phyloP scores from a whole-genome alignment of 169 alveolate genomes.

The Babesia divergens region DNA sequence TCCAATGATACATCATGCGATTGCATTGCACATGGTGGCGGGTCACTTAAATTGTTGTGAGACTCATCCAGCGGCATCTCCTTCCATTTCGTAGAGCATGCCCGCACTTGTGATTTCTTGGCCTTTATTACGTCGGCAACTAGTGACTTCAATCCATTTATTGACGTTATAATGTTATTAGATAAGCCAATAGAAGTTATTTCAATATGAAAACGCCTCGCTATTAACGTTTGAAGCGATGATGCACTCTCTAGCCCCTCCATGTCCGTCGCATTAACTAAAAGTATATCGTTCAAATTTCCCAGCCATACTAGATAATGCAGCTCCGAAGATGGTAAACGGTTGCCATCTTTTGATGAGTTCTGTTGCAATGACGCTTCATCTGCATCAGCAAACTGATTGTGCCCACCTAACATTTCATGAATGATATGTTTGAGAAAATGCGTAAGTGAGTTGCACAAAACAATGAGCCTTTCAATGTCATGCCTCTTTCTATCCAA shows the following conservation, averaged over 20 bases:
- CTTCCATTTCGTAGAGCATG: no score
- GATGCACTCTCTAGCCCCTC: background rate
- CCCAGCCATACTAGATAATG: constrained; percentile 3
- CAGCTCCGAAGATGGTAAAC: background rate
- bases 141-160: no score
- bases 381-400: background rate
- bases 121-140: no score
- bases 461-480: background rate
- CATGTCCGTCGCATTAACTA: constrained; percentile 13
- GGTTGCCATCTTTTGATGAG: background rate
- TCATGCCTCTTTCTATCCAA: background rate
- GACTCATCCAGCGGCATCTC: no score
- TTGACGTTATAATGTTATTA: no score
- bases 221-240: background rate
- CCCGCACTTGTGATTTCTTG: no score
- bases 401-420: background rate
- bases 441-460: background rate
- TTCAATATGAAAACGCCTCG: background rate
- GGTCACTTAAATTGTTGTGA: no score
- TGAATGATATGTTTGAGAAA: background rate
- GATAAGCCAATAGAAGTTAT: background rate
- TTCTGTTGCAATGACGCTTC: background rate
- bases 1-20: background rate
- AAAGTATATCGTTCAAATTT: background rate
- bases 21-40: no score